Evolutionary conservation across 257 asterid species (phyloP), one percentile per base, ranked within the genome.

Genomic region (Echites panduratus): DNA sequence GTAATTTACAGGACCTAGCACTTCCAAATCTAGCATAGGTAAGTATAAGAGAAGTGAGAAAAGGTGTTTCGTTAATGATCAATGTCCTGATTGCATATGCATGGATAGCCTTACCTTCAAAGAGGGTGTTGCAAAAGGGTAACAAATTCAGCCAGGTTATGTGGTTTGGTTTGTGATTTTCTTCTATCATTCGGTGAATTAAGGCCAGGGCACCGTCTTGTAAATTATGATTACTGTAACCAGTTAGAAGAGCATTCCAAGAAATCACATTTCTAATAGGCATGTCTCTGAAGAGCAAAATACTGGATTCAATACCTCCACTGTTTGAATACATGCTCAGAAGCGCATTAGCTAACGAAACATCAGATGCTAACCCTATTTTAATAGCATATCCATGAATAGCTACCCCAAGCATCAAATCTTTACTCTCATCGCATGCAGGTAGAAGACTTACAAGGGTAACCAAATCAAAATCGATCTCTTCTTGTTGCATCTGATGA

Each of bases 1-100:
- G 78, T 64, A 38, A 45, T 73, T 67, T 43, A 79, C 90, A 84
- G 35, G 84, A 73, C 22, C 50, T 73, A 4, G 73, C 38, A 43
- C 73, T 63, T 54, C 73, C 80, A 73, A 77, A 79, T 79, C 84
- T 82, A 38, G 89, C 86, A 74, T 89, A 89, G 88, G 79, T 85
- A 62, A 84, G 73, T 79, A 89, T 85, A 32, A 88, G 89, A 63
- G 96, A 83, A 6, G 94, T 84, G 27, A 81, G 80, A 11, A 89
- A 86, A 74, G 79, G 86, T 77, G 84, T 83, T 80, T 85, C 83
- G 2, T 70, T 66, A 29, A 80, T 78, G 43, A 82, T 64, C 79
- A 29, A 64, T 6, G 68, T 76, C 80, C 86, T 84, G 20, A 81
- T 24, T 20, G 75, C 65, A 35, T 84, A 88, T 54, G 78, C 90